Evolutionary conservation across 106 monocot genomes (phyloP).

Genomic region (Triglochin maritima): DNA sequence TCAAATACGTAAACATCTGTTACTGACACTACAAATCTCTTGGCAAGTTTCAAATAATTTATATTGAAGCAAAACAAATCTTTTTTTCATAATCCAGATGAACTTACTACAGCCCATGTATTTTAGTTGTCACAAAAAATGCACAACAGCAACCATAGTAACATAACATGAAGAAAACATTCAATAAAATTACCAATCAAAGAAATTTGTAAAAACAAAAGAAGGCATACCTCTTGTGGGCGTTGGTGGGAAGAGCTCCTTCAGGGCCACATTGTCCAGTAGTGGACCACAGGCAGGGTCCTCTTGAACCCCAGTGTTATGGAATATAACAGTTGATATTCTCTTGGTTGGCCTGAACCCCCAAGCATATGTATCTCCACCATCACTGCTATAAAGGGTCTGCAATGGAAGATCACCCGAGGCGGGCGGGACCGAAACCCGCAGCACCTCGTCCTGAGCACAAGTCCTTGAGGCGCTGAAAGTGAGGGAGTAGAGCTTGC

Average conservation of each 20-base stretch:
- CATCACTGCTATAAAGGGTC: conserved; percentile 60
- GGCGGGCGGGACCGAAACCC: conserved; percentile 62
- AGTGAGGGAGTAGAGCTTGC: conserved; percentile 62
- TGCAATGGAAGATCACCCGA: conserved; percentile 71
- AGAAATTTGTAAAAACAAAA: too few species aligned
- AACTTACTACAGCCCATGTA: too few species aligned
- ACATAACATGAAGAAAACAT: too few species aligned
- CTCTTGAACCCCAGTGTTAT: conserved; percentile 70
- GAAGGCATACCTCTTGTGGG: conserved; percentile 45
- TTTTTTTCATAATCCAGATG: too few species aligned
- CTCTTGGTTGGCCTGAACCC: conserved; percentile 28
- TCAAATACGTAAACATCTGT: too few species aligned
- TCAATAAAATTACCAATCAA: too few species aligned
- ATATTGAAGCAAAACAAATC: too few species aligned
- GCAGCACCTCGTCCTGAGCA: conserved; percentile 77
- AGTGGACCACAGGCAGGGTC: conserved; percentile 94
- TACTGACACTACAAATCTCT: too few species aligned
- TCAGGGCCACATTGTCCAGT: conserved; percentile 77
- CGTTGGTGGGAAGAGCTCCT: conserved; percentile 53
- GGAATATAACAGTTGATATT: conserved; percentile 42
- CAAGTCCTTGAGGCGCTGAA: conserved; percentile 87
- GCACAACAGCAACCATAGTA: too few species aligned
- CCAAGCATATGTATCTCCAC: conserved; percentile 80
- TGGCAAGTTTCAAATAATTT: too few species aligned
- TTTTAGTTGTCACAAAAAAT: too few species aligned